Evolutionary conservation across 805 yeast genomes (phyloP), one percentile per base, ranked within the genome.

Genomic region (Vanderwaltozyma verrucispora): DNA sequence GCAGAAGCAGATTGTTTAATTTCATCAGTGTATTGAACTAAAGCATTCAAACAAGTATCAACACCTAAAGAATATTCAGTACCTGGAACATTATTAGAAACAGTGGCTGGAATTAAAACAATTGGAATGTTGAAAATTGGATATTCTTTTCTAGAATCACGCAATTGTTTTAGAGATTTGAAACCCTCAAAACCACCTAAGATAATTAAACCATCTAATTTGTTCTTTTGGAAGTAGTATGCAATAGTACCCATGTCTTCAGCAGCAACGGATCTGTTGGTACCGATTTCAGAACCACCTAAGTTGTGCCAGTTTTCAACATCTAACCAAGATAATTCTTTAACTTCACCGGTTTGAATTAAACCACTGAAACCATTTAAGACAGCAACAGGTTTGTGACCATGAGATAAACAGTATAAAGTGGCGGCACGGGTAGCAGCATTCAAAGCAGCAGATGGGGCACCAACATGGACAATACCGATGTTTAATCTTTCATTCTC

Each of bases 151-250:
- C 96, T 75, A 24, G 92, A 86, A 48, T 71, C 70, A 49, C 83
- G 81, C 47, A 92, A 72, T 66, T 87, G 83, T 51, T 83, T 76
- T 49, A 92, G 71, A 1, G 96, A 76, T 10, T 71, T 71, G 69
- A 79, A 92, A n/a, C 96, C 97, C 68, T 92, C 98, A 56, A 88
- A 92, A 1, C 98, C 98, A 49, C 99, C 99, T 43, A 92, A 78
- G 40, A 92, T 71, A 43, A 92, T 73, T 46, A 89, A 71, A 29
- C 97, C 98, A 55, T 92, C 92, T 55, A 92, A 77, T 39, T 73
- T 66, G 61, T 78, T 80, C 63, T 86, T 86, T 60, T 89, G 95
- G 71, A 92, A 80, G 60, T 88, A 84, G 65, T 77, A 89, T 3
- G 98, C 95, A 50, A 88, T 78, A 57, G 86, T 74, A 36, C 98